Percentiles rank a stretch among this genome's conserved stretches.
phyloP scores from a whole-genome alignment of 257 asterid genomes.

The Gardenia jasminoides region DNA sequence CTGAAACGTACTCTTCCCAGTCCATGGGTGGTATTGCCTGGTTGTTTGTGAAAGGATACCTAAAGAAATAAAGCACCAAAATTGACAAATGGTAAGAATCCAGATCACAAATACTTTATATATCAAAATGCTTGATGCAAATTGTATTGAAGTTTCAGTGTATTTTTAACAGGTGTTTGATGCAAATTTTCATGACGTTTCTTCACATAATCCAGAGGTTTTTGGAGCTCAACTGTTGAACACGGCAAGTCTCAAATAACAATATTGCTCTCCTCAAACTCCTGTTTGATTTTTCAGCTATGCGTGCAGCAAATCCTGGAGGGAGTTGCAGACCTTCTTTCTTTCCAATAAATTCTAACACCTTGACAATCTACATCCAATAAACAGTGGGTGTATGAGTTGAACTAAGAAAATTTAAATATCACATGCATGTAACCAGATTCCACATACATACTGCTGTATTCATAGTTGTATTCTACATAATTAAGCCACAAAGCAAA shows the following conservation, averaged over 20 bases:
- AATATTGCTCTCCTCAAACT: constrained; percentile 91
- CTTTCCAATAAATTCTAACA: constrained; percentile 85
- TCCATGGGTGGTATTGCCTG: constrained; percentile 89
- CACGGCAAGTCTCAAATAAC: constrained; percentile 89
- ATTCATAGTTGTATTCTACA: background rate
- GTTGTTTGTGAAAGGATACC: constrained; percentile 81
- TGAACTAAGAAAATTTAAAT: background rate
- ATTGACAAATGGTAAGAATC: background rate
- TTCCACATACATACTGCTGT: background rate
- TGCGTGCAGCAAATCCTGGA: constrained; percentile 69
- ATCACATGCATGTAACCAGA: background rate
- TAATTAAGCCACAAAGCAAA: background rate
- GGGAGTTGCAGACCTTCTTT: constrained; percentile 88
- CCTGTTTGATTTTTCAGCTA: constrained; percentile 82
- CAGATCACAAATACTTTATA: background rate
- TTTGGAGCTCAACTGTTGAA: constrained; percentile 70
- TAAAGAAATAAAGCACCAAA: constrained; percentile 27
- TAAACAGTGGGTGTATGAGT: background rate
- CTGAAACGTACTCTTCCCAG: constrained; percentile 94
- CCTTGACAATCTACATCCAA: constrained; percentile 57
- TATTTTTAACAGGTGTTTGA: background rate
- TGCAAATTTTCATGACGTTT: background rate
- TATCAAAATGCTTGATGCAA: background rate
- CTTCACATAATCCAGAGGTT: constrained; percentile 13
- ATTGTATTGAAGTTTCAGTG: background rate